Evolutionary conservation across 2,329 filamentous ascomycete genomes (phyloP).

Genomic region (Cladosporium sphaerospermum): DNA sequence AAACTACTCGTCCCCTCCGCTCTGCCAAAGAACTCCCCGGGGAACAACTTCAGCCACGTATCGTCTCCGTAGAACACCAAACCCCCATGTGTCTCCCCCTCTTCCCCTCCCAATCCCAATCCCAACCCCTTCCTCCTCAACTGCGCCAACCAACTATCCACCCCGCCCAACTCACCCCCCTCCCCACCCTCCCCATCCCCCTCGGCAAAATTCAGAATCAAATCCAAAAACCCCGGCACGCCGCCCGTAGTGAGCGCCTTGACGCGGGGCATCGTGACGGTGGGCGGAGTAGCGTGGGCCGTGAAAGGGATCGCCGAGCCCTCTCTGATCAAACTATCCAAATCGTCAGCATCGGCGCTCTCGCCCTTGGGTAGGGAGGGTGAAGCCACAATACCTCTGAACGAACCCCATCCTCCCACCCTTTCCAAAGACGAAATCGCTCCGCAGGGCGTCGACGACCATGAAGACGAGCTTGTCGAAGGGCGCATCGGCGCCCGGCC

Average conservation of each 20-base stretch:
- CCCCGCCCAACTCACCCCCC: slow-evolving; percentile 60
- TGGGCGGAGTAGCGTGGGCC: slow-evolving; percentile 90
- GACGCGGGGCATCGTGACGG: slow-evolving; percentile 95
- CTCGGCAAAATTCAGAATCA: slow-evolving; percentile 94
- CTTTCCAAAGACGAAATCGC: slow-evolving; percentile 85
- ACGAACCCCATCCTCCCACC: slow-evolving; percentile 80
- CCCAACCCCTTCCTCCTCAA: slow-evolving; percentile 57
- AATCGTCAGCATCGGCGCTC: too few relatives aligned
- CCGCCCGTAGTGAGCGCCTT: slow-evolving; percentile 97
- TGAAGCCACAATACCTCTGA: slow-evolving; percentile 48
- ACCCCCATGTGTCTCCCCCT: slow-evolving; percentile 47
- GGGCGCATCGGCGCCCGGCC: slow-evolving; percentile 31
- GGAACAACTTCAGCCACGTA: slow-evolving; percentile 96
- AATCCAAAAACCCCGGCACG: slow-evolving; percentile 94
- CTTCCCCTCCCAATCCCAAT: not conserved
- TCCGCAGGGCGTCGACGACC: slow-evolving; percentile 92
- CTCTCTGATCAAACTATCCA: slow-evolving; percentile 61
- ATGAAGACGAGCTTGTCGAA: slow-evolving; percentile 94
- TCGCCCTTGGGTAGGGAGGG: too few relatives aligned
- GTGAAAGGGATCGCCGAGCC: slow-evolving; percentile 88
- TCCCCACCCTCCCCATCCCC: slow-evolving; percentile 70
- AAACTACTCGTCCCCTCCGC: slow-evolving; percentile 94
- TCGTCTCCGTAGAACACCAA: slow-evolving; percentile 96
- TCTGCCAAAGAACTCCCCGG: slow-evolving; percentile 67
- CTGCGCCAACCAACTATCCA: slow-evolving; percentile 96